phyloP scores from a whole-genome alignment of 164 flowering plant genomes.

The Malania oleifera region DNA sequence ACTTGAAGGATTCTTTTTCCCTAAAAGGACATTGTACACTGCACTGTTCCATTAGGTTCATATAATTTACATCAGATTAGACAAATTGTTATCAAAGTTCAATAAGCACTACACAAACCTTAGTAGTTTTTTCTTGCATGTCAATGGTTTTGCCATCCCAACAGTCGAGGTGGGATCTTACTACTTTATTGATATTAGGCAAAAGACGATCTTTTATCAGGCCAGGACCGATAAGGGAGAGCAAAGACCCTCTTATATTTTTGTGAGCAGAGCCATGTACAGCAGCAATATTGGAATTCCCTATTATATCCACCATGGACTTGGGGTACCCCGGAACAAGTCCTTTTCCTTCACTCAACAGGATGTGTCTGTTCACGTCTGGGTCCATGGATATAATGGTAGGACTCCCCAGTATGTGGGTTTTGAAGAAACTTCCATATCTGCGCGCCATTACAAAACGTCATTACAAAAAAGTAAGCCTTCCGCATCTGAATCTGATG shows the following conservation, averaged over 20 bases:
- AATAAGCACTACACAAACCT: neutral
- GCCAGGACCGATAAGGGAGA: neutral
- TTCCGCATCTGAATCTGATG: neutral
- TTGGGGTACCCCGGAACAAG: slow-evolving; percentile 3
- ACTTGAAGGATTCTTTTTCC: too few species aligned
- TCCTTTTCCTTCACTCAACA: neutral
- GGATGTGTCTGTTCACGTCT: slow-evolving; percentile 6
- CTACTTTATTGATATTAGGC: neutral
- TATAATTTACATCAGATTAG: too few species aligned
- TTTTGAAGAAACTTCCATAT: slow-evolving; percentile 4
- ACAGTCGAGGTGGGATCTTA: neutral
- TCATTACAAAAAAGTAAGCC: too few species aligned
- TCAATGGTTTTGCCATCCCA: slow-evolving; percentile 1
- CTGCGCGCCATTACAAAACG: neutral
- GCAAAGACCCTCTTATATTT: slow-evolving; percentile 3
- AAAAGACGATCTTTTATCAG: neutral
- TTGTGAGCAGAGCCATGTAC: slow-evolving; percentile 1
- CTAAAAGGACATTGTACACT: too few species aligned
- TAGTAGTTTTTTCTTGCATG: neutral
- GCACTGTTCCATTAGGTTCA: too few species aligned
- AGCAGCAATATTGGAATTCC: slow-evolving; percentile 5
- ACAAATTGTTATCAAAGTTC: too few species aligned
- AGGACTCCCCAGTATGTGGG: slow-evolving; percentile 6
- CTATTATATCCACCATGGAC: slow-evolving; percentile 5
- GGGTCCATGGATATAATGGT: slow-evolving; percentile 3